These are phyloP conservation scores for Rhododendron griersonianum DNA, from an alignment of 148 eudicot genomes.

Conservation along the genomic window DNA sequence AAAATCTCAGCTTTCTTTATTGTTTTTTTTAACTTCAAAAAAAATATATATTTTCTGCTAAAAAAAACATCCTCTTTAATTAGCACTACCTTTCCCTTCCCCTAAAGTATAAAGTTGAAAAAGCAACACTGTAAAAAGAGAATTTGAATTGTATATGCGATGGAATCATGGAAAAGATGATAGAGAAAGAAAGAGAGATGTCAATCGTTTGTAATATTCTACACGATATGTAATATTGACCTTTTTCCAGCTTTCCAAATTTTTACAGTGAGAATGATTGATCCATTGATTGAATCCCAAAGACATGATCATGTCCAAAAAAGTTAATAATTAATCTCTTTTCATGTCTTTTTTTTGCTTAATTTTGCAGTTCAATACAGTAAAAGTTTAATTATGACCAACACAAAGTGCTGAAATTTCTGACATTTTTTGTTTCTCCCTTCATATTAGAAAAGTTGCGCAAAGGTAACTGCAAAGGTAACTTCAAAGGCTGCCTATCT, in stretches of 20 bases:
- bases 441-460: not conserved
- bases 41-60: conserved; percentile 1
- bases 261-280: conserved; percentile 3
- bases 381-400: not conserved
- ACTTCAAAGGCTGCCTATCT: not conserved
- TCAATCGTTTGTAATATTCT: not conserved
- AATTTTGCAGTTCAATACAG: not conserved
- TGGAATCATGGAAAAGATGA: not conserved
- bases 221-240: not conserved
- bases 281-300: conserved; percentile 10
- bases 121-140: conserved; percentile 37
- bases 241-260: conserved; percentile 1
- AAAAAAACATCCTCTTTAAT: conserved; percentile 22
- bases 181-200: conserved; percentile 9
- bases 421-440: conserved; percentile 5
- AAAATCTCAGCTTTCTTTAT: conserved; percentile 23
- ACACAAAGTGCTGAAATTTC: not conserved
- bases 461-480: not conserved
- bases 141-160: conserved; percentile 29
- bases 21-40: conserved; percentile 10
- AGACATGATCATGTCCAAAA: conserved; percentile 7
- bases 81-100: conserved; percentile 35
- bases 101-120: conserved; percentile 26
- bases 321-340: not conserved
- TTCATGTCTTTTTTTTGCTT: not conserved